Evolutionary conservation across 139 green algal genomes (phyloP).

Genomic region (Volvox reticuliferus): DNA sequence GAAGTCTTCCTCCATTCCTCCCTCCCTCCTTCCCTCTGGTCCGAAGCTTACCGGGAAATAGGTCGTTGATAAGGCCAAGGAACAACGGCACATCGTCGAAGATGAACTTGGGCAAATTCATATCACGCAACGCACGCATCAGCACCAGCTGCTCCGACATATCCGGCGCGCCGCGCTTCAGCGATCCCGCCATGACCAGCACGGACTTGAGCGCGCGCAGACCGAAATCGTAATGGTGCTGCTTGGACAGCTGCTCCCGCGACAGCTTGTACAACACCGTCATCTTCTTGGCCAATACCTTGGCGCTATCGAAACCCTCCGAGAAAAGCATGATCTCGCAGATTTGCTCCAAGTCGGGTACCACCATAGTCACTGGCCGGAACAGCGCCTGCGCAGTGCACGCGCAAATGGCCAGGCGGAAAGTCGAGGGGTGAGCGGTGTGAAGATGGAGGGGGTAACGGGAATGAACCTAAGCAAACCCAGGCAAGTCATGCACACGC

Average conservation of each 20-base stretch:
- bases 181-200: slow-evolving; percentile 87
- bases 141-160: slow-evolving; percentile 86
- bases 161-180: slow-evolving; percentile 85
- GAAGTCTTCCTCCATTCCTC: too few species aligned
- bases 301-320: slow-evolving; percentile 88
- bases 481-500: too few species aligned
- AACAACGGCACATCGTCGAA: slow-evolving; percentile 93
- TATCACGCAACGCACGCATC: slow-evolving; percentile 91
- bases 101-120: slow-evolving; percentile 94
- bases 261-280: slow-evolving; percentile 91
- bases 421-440: too few species aligned
- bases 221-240: slow-evolving; percentile 92
- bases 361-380: slow-evolving; percentile 86
- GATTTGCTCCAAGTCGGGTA: slow-evolving; percentile 85
- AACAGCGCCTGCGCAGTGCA: slow-evolving; percentile 80
- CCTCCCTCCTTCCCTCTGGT: too few species aligned
- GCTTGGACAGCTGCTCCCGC: slow-evolving; percentile 88
- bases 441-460: background rate
- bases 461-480: background rate
- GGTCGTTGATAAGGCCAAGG: slow-evolving; percentile 84
- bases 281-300: slow-evolving; percentile 91
- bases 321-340: slow-evolving; percentile 92
- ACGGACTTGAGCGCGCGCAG: slow-evolving; percentile 86
- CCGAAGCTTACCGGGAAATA: slow-evolving; percentile 63
- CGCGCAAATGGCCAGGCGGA: too few species aligned